These are phyloP conservation scores for Leucoagaricus sp. DNA, from an alignment of 1,284 basidiomycete genomes.

Conservation along the genomic window DNA sequence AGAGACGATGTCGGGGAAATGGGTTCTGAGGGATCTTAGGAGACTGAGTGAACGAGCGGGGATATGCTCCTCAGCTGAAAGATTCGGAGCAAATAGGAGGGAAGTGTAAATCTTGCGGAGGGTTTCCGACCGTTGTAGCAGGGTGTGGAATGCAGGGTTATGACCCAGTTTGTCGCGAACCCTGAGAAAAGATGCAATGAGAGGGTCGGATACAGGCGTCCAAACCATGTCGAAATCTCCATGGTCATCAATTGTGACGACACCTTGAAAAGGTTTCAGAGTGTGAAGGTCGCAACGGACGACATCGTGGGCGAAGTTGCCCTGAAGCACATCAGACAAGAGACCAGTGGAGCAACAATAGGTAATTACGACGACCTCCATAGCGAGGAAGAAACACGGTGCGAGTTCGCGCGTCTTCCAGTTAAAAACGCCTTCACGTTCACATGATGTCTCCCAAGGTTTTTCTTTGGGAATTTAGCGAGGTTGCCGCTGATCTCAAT, in stretches of 20 bases:
- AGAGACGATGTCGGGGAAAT: conserved; percentile 88
- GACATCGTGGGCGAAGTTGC: conserved; percentile 97
- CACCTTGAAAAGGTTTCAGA: conserved; percentile 80
- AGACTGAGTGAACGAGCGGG: conserved; percentile 92
- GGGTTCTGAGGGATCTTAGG: conserved; percentile 79
- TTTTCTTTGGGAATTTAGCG: conserved; percentile 69
- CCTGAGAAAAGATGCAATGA: conserved; percentile 74
- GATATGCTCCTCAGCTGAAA: conserved; percentile 88
- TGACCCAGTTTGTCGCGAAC: conserved; percentile 61
- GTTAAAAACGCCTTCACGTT: conserved; percentile 79
- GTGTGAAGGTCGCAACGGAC: conserved; percentile 85
- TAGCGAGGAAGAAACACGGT: conserved; percentile 91
- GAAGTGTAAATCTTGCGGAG: conserved; percentile 65
- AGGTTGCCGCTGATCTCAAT: conserved; percentile 91
- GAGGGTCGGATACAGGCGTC: conserved; percentile 82
- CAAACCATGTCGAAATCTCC: conserved; percentile 91
- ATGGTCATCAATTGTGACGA: conserved; percentile 78
- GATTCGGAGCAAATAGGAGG: conserved; percentile 90
- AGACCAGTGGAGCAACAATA: background rate
- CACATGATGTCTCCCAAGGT: conserved; percentile 55
- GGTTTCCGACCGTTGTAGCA: conserved; percentile 55
- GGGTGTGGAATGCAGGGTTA: conserved; percentile 53
- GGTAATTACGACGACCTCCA: conserved; percentile 89
- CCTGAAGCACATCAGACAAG: conserved; percentile 45
- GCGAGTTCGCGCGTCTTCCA: conserved; percentile 79